Evolutionary conservation across 208 protist genomes (phyloP), one percentile per base, ranked within the genome.

Genomic region (Wallacemonas sp.): DNA sequence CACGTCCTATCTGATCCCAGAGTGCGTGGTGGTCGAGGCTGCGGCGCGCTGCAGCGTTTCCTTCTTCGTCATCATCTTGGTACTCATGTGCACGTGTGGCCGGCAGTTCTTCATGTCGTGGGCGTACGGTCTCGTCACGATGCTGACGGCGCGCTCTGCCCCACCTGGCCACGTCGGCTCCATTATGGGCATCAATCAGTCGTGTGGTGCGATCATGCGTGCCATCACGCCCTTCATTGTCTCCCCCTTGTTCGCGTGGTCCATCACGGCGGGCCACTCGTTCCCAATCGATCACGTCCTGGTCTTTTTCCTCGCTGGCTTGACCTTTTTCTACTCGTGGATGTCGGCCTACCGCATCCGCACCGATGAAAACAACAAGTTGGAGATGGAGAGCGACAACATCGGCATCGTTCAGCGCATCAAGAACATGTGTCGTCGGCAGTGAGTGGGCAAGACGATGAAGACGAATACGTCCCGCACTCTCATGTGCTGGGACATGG

Each of bases 241-340:
- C 16, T 62, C 81, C 0, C 85, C 81, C 2, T 23, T 88, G 1
- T 88, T 92, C 72, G 81, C 85, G 16, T 92, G 70, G 73, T 92
- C 82, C 23, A 66, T 90, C 32, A 49, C 46, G 6, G 55, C 34
- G 3, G 19, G 34, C 2, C 27, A 77, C n/a, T 1, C 39, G 0
- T 81, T 87, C 38, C 83, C 83, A 19, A 84, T 93, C 30, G 76
- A 93, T 57, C 69, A 86, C 55, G 60, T 71, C 39, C 69, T 88
- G 30, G 58, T 84, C 8, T 90, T 93, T 61, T 70, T 73, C 47
- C 46, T 84, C 2, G 62, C 76, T 2, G 19, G 19, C 32, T 2
- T 61, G 19, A 47, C 47, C 1, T 83, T 78, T 58, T 4, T 63
- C 0, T 44, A 72, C 1, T 41, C 36, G 12, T 69, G 43, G 24